Evolutionary conservation across 192 early-diverging fungal genomes (phyloP), one percentile per base, ranked within the genome.

Genomic region (Podila verticillata): DNA sequence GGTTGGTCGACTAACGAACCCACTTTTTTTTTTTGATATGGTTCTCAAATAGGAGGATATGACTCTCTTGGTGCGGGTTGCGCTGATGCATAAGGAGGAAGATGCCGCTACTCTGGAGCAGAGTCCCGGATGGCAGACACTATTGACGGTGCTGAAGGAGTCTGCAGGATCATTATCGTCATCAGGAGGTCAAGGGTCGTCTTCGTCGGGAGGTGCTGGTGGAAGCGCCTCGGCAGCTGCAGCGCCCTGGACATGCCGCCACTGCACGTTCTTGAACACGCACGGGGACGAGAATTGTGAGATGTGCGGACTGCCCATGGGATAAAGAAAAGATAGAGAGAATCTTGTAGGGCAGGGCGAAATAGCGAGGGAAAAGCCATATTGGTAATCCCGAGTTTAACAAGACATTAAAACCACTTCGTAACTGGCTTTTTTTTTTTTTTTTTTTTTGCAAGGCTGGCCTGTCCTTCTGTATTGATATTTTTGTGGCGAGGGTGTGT

Each of bases 181-280:
- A 4, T 74, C 59, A 12, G 73, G 61, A 2, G 47, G 74, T 30
- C 65, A 35, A 47, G 51, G 61, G 32, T 73, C 74, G 2, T 57
- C 66, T 17, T 70, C 57, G 7, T 51, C 72, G n/a, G 66, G 73
- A 19, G 65, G 82, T 26, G 56, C 56, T 24, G 72, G 67, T 17
- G 65, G 66, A 26, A 58, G 70, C 30, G 34, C 58, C 24, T 64
- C 72, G 8, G 66, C 73, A 9, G 72, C 71, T 2, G 47, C 56
- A 48, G 74, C 73, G 4, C 71, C 87, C 54, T 89, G 89, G 85
- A 84, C 83, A 49, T 96, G 94, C 75, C 83, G 87, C 58, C 92
- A 95, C 75, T 96, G 95, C 79, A 96, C 95, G 17, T 95, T 90
- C 78, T 64, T 74, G n/a, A 96, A 96, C 81, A 77, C 85, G 32